Evolutionary conservation across 345 rosid species (phyloP), one percentile per base, ranked within the genome.

Genomic region (Syzygium aqueum): DNA sequence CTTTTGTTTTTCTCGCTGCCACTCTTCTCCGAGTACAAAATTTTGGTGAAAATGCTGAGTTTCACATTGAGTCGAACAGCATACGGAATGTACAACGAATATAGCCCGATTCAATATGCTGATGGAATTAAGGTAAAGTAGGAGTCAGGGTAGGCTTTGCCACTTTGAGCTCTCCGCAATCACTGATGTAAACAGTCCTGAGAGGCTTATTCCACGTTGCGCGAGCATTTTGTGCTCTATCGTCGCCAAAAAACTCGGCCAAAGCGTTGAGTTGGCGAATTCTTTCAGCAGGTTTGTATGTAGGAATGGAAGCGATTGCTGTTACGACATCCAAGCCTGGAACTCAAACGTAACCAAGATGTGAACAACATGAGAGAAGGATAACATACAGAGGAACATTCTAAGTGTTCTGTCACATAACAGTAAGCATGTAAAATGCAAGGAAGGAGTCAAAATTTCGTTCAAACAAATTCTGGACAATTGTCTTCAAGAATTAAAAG

Each of bases 241-340:
- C 98, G 33, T 97, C 98, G 85, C 99, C 98, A 5, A 97, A 53
- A 73, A 96, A 95, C 90, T 91, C 94, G 0, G 98, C 98, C 87
- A 97, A 86, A 84, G 96, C 96, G 25, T 97, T 97, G 86, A 95
- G 90, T 85, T 91, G 94, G 67, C 91, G 92, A 84, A 97, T 97
- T 61, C 92, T 91, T 84, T 96, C 98, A 0, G 93, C 89, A 4
- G 97, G 98, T 86, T 93, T 94, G 93, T 94, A 96, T 0, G 97
- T 97, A 1, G 97, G 98, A 77, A 95, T 92, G 19, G 98, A 88
- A 86, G 96, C 94, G 52, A 97, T 94, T 40, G 97, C 90, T 37
- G 96, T 91, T 85, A 97, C 97, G 19, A 96, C 97, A 89, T 95
- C 98, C 92, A 97, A 87, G 13, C 98, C 99, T 97, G 93, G 37